A percentile compares a stretch with the other conserved stretches of the same genome.
Evolutionary conservation across 441 rosid genomes (phyloP).

Genomic region (Macaranga tanarius): DNA sequence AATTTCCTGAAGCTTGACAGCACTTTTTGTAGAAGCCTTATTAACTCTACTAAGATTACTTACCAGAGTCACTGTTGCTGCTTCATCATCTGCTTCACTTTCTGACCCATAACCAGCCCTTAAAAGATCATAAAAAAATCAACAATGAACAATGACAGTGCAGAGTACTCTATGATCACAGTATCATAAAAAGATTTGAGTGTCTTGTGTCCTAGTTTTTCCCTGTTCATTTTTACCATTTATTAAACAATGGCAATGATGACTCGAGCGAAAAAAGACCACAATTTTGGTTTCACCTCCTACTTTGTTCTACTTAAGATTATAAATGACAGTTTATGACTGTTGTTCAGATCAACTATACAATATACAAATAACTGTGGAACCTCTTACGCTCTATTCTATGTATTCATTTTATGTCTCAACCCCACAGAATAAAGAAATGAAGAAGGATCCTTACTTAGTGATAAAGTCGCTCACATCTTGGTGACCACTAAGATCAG

Average conservation of each 20-base stretch:
- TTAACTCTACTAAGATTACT: conserved; percentile 74
- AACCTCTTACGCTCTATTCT: not conserved
- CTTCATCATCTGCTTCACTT: conserved; percentile 89
- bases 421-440: not conserved
- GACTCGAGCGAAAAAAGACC: not conserved
- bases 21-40: conserved; percentile 62
- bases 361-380: not conserved
- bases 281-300: not conserved
- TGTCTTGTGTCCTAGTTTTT: not conserved
- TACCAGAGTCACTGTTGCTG: conserved; percentile 74
- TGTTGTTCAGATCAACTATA: not conserved
- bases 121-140: conserved; percentile 20
- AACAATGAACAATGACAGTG: not conserved
- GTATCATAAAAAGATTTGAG: not conserved
- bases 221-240: not conserved
- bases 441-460: conserved; percentile 48
- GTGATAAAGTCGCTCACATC: conserved; percentile 89
- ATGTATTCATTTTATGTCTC: not conserved
- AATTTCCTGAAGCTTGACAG: conserved; percentile 85
- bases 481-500: conserved; percentile 88
- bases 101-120: conserved; percentile 82
- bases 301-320: not conserved
- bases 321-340: not conserved
- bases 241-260: not conserved
- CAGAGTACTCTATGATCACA: not conserved